A percentile compares a stretch with the other conserved stretches of the same genome.
Evolutionary conservation across 331 rosid genomes (phyloP).

Genomic region (Pyracantha coccinea): DNA sequence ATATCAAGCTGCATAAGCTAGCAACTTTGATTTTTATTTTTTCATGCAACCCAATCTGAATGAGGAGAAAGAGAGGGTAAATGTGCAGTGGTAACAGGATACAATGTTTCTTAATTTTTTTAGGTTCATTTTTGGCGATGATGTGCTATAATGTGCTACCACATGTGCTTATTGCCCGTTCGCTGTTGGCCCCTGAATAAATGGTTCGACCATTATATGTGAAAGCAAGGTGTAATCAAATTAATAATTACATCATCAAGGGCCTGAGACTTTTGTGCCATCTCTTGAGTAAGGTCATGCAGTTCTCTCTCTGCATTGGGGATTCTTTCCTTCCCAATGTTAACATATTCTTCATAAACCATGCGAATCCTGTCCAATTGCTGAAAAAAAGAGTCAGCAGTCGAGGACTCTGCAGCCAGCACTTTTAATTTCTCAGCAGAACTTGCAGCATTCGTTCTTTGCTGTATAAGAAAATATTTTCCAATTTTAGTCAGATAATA

Average conservation of each 20-base stretch:
- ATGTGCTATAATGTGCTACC: not conserved
- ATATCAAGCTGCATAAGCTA: not conserved
- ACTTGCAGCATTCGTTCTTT: constrained; percentile 78
- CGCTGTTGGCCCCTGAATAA: constrained; percentile 1
- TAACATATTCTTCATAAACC: constrained; percentile 79
- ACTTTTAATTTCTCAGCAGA: constrained; percentile 76
- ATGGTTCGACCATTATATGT: not conserved
- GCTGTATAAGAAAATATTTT: constrained; percentile 42
- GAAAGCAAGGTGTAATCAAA: constrained; percentile 21
- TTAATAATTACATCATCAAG: constrained; percentile 70
- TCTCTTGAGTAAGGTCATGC: constrained; percentile 49
- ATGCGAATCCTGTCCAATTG: constrained; percentile 86
- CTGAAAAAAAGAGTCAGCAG: constrained; percentile 68
- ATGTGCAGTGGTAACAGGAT: not conserved
- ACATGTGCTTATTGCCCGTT: not conserved
- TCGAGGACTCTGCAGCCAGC: constrained; percentile 59
- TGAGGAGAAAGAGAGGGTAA: not conserved
- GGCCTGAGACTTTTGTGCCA: constrained; percentile 64
- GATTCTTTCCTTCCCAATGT: constrained; percentile 65
- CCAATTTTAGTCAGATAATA: too few species aligned
- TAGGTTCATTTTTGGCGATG: not conserved
- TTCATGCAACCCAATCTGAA: not conserved
- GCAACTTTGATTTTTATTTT: not conserved
- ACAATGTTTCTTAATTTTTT: not conserved
- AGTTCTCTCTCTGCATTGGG: constrained; percentile 74